Percentiles rank a stretch among this genome's conserved stretches.
phyloP scores from a whole-genome alignment of 1,284 basidiomycete species.

The Ustilago sp. region DNA sequence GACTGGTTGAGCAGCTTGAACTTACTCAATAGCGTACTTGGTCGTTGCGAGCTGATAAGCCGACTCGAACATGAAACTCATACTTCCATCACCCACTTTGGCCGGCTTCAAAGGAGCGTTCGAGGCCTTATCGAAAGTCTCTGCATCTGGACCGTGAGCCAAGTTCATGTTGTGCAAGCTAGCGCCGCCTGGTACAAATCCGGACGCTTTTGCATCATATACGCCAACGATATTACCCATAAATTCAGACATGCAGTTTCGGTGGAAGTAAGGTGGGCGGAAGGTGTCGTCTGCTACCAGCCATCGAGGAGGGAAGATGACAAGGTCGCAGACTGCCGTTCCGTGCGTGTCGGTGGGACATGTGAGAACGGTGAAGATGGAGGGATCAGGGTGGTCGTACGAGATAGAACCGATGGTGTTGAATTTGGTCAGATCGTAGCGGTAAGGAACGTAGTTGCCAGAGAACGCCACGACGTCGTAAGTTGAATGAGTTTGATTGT shows the following conservation, averaged over 20 bases:
- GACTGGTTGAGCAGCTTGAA: not conserved
- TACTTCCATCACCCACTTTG: conserved; percentile 54
- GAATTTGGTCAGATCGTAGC: conserved; percentile 78
- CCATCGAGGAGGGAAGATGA: conserved; percentile 53
- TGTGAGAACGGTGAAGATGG: conserved; percentile 63
- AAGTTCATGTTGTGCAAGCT: conserved; percentile 61
- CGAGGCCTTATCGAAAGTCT: conserved; percentile 47
- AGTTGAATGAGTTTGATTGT: conserved; percentile 77
- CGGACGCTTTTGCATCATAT: conserved; percentile 53
- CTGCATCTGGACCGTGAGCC: conserved; percentile 62
- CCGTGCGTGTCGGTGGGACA: conserved; percentile 73
- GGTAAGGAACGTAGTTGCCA: conserved; percentile 78
- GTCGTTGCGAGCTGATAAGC: conserved; percentile 60
- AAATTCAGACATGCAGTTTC: conserved; percentile 53
- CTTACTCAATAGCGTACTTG: conserved; percentile 51
- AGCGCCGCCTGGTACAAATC: conserved; percentile 55
- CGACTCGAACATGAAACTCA: conserved; percentile 65
- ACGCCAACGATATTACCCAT: conserved; percentile 52
- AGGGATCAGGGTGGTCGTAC: conserved; percentile 71
- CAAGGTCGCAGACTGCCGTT: conserved; percentile 71
- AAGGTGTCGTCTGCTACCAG: conserved; percentile 47
- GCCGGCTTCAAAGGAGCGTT: conserved; percentile 43
- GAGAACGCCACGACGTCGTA: conserved; percentile 80
- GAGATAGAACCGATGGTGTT: conserved; percentile 77
- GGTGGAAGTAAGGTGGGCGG: conserved; percentile 53